Percentiles rank a stretch among this genome's conserved stretches.
Conservation (phyloP, 2,329 filamentous ascomycete species). For the Fusarium euwallaceae region DNA sequence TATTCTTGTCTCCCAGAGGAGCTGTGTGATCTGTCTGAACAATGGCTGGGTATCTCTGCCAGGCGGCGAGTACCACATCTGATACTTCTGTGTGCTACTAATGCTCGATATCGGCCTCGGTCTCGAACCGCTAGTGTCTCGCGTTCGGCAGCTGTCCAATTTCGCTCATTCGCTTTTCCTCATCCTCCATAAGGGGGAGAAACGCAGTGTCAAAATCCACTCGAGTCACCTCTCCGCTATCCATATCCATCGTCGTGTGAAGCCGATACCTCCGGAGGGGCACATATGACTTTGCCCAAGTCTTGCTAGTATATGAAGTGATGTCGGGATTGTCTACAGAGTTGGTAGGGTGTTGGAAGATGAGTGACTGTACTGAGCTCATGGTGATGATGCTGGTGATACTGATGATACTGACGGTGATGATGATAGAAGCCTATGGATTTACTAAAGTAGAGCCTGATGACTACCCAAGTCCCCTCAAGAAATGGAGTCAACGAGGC, state of each 20-base stretch:
- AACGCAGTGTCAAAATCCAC: background rate
- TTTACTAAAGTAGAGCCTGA: background rate
- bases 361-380: background rate
- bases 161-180: background rate
- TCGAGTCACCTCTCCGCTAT: background rate
- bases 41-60: background rate
- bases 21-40: background rate
- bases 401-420: no score
- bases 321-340: background rate
- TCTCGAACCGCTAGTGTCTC: background rate
- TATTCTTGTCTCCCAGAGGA: background rate
- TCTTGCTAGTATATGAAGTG: background rate
- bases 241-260: background rate
- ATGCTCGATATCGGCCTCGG: background rate
- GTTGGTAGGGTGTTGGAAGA: background rate
- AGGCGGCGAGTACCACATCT: background rate
- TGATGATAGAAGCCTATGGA: background rate
- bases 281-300: background rate
- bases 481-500: background rate
- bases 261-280: background rate
- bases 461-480: background rate
- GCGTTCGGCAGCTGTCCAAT: background rate
- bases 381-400: background rate
- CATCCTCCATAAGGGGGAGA: background rate
- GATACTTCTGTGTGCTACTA: background rate